phyloP scores from a whole-genome alignment of 345 rosid species.

The Cardamine occulta region DNA sequence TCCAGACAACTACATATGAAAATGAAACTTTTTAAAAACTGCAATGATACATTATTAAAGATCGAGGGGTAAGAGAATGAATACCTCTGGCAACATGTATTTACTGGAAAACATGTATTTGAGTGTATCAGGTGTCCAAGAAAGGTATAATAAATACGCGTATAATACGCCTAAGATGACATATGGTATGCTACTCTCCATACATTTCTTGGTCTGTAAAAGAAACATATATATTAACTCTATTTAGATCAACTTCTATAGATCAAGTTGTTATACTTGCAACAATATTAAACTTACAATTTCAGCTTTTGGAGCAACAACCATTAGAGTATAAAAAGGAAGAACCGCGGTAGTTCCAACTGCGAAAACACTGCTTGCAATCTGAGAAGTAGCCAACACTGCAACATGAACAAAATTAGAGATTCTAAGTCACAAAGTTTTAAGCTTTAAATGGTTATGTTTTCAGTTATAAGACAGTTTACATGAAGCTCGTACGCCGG shows the following conservation, averaged over 20 bases:
- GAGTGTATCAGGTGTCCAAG: constrained; percentile 85
- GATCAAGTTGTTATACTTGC: not conserved
- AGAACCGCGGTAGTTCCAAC: constrained; percentile 84
- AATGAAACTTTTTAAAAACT: not conserved
- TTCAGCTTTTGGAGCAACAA: constrained; percentile 84
- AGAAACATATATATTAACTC: constrained; percentile 10
- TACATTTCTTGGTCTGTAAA: constrained; percentile 72
- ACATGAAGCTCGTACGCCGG: constrained; percentile 74
- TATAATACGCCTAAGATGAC: constrained; percentile 71
- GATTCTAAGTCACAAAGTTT: not conserved
- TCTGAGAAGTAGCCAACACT: constrained; percentile 73
- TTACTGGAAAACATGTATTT: constrained; percentile 72
- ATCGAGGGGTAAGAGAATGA: too few relatives aligned
- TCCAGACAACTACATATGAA: constrained; percentile 62
- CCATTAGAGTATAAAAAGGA: constrained; percentile 92
- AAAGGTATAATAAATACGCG: constrained; percentile 72
- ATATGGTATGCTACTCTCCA: constrained; percentile 74
- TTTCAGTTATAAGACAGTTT: constrained; percentile 32
- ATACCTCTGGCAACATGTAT: constrained; percentile 84
- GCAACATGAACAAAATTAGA: constrained; percentile 23
- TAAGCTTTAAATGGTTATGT: not conserved
- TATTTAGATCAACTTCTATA: not conserved
- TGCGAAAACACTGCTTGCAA: constrained; percentile 69
- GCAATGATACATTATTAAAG: not conserved
- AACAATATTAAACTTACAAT: constrained; percentile 49